Conservation (phyloP, 78 protist genomes). For the Dictyostelium firmibasis region DNA sequence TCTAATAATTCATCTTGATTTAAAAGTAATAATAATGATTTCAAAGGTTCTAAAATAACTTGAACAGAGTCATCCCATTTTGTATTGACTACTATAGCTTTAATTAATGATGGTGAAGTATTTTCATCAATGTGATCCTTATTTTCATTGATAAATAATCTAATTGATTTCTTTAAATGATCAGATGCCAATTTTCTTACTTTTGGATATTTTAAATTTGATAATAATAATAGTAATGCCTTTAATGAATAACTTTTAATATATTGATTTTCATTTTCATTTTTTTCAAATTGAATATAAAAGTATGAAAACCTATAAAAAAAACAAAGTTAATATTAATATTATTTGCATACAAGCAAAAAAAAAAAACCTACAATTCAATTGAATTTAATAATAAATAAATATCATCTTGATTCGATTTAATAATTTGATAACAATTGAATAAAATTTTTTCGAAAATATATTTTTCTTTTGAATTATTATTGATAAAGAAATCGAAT, state of each 20-base stretch:
- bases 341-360: no score
- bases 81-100: not conserved
- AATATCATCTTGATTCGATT: slow-evolving; percentile 29
- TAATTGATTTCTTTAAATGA: not conserved
- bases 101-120: not conserved
- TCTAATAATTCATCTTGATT: not conserved
- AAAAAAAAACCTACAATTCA: not conserved
- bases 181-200: slow-evolving; percentile 31
- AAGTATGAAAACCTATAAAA: slow-evolving; percentile 17
- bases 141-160: not conserved
- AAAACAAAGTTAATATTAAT: no score
- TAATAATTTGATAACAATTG: not conserved
- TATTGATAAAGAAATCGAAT: not conserved
- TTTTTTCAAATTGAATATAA: not conserved
- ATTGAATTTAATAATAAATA: slow-evolving; percentile 22
- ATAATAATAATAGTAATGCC: not conserved
- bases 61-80: slow-evolving; percentile 20
- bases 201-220: slow-evolving; percentile 34
- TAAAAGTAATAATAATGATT: not conserved
- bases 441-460: not conserved
- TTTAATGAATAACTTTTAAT: not conserved
- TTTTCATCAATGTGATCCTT: not conserved
- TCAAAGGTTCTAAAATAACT: not conserved
- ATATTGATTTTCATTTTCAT: not conserved
- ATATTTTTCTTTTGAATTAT: not conserved